phyloP scores from a whole-genome alignment of 2,329 filamentous ascomycete species.

The Sordariomycetes sp. region DNA sequence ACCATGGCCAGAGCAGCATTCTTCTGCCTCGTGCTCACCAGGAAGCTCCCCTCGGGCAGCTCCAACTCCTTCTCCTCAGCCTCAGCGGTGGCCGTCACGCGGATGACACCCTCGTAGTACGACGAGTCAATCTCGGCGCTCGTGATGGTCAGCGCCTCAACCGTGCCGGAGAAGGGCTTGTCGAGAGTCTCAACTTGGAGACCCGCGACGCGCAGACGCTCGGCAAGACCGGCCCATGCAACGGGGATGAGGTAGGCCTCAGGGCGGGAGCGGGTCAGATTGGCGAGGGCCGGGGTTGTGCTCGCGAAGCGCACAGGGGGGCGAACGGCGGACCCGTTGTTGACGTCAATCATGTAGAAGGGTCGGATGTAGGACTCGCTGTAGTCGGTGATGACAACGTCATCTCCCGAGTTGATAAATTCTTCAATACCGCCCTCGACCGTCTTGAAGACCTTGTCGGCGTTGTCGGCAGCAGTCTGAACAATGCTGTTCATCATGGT shows the following conservation, averaged over 20 bases:
- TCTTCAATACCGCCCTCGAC: constrained; percentile 13
- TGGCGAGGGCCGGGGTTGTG: constrained; percentile 17
- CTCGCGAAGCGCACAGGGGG: constrained; percentile 16
- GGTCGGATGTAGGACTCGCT: constrained; percentile 10
- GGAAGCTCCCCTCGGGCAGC: constrained; percentile 18
- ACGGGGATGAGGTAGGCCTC: constrained; percentile 19
- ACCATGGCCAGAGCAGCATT: constrained; percentile 18
- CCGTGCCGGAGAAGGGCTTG: constrained; percentile 12
- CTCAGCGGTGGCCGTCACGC: constrained; percentile 12
- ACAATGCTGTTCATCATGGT: constrained; percentile 17
- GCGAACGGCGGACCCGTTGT: constrained; percentile 14
- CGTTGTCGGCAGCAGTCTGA: constrained; percentile 18
- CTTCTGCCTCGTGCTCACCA: constrained; percentile 20
- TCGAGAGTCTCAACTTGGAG: constrained; percentile 14
- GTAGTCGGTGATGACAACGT: constrained; percentile 18
- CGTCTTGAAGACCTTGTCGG: constrained; percentile 14
- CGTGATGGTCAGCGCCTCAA: constrained; percentile 17
- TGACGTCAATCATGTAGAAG: constrained; percentile 16
- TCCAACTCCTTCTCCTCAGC: constrained; percentile 8
- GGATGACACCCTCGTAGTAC: constrained; percentile 17
- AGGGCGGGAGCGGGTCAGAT: constrained; percentile 18
- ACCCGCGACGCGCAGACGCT: constrained; percentile 14
- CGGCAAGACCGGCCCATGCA: constrained; percentile 16
- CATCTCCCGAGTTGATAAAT: constrained; percentile 15
- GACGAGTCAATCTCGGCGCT: constrained; percentile 9